Evolutionary conservation across 2,329 filamentous ascomycete species (phyloP).

Genomic region (Alternaria postmessia): DNA sequence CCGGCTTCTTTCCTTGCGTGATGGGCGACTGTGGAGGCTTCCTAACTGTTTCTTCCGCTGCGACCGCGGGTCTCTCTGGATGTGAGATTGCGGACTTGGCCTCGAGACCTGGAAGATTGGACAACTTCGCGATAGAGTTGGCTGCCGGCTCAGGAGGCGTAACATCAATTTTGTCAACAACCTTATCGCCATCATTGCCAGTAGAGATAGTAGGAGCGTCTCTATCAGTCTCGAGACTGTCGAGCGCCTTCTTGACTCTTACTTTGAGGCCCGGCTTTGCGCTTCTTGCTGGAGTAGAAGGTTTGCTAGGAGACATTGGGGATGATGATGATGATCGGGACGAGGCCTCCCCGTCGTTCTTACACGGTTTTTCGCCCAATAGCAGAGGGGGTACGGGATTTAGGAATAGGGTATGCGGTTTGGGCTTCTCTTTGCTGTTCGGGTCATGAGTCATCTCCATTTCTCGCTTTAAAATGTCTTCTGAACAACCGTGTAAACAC

Average conservation of each 20-base stretch:
- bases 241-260: conserved; percentile 3
- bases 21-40: not conserved
- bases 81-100: not conserved
- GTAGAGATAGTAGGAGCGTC: not conserved
- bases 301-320: conserved; percentile 10
- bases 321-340: conserved; percentile 24
- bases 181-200: not conserved
- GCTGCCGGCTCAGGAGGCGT: not conserved
- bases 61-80: not conserved
- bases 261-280: conserved; percentile 12
- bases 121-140: not conserved
- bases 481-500: conserved; percentile 12
- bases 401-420: conserved; percentile 22
- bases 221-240: not conserved
- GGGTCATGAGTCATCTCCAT: conserved; percentile 21
- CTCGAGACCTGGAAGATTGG: not conserved
- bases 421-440: conserved; percentile 7
- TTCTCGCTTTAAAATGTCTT: conserved; percentile 19
- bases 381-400: conserved; percentile 25
- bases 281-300: conserved; percentile 15
- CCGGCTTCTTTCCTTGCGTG: not conserved
- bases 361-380: conserved; percentile 12
- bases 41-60: not conserved
- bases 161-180: not conserved
- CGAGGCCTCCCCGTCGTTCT: conserved; percentile 20